A percentile compares a stretch with the other conserved stretches of the same genome.
These are phyloP conservation scores for Clarireedia monteithiana DNA, from an alignment of 2,329 filamentous ascomycete genomes.

Conservation along the genomic window DNA sequence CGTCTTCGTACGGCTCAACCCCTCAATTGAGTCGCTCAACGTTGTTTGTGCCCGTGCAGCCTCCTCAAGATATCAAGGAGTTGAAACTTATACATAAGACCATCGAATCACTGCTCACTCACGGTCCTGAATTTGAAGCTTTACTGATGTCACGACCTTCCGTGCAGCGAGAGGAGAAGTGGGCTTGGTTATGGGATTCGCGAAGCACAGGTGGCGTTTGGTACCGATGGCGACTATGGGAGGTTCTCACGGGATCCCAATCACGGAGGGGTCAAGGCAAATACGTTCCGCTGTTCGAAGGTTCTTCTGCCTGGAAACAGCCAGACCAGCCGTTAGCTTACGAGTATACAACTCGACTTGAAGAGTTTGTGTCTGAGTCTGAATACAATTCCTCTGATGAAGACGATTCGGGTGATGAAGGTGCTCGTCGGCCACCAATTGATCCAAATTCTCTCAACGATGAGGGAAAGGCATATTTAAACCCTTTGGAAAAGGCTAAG, in stretches of 20 bases:
- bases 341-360: conserved; percentile 69
- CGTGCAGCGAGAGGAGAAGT: conserved; percentile 80
- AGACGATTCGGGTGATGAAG: conserved; percentile 55
- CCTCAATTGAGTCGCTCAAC: conserved; percentile 35
- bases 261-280: conserved; percentile 39
- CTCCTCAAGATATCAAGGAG: conserved; percentile 70
- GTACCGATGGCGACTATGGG: conserved; percentile 90
- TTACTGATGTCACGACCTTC: conserved; percentile 80
- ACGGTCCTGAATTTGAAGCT: conserved; percentile 85
- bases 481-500: conserved; percentile 76
- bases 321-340: conserved; percentile 69
- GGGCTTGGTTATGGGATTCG: conserved; percentile 91
- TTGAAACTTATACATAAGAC: conserved; percentile 83
- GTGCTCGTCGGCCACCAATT: conserved; percentile 34
- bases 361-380: conserved; percentile 74
- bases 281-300: conserved; percentile 65
- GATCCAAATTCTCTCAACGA: conserved; percentile 24
- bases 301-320: conserved; percentile 67
- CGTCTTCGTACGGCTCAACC: conserved; percentile 56
- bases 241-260: conserved; percentile 63
- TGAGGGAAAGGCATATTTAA: conserved; percentile 52
- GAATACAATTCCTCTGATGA: conserved; percentile 86
- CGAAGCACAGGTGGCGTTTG: conserved; percentile 73
- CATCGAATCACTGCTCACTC: conserved; percentile 68
- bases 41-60: conserved; percentile 62